Evolutionary conservation across 331 rosid species (phyloP).

Genomic region (Arachis monticola): DNA sequence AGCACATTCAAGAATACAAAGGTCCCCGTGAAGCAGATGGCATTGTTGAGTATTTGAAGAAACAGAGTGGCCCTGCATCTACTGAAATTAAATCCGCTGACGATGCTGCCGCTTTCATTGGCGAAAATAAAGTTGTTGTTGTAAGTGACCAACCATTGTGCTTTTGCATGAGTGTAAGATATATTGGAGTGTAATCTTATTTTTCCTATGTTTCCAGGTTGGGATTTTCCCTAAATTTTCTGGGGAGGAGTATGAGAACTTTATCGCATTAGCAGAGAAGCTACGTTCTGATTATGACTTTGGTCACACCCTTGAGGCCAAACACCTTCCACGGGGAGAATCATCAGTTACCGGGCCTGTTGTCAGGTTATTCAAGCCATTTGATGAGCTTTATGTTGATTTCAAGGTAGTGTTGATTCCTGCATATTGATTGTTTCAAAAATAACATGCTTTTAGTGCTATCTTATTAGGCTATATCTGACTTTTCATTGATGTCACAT

Average conservation of each 20-base stretch:
- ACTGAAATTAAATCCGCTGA: constrained; percentile 61
- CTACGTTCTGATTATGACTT: constrained; percentile 71
- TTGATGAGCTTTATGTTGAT: constrained; percentile 75
- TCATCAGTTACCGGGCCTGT: constrained; percentile 64
- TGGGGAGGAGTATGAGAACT: constrained; percentile 68
- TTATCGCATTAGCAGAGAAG: constrained; percentile 57
- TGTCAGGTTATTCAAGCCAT: constrained; percentile 73
- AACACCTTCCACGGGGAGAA: constrained; percentile 72
- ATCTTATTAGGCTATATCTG: too few relatives aligned
- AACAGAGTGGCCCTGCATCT: constrained; percentile 71
- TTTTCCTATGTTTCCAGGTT: constrained; percentile 48
- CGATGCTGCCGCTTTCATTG: constrained; percentile 52
- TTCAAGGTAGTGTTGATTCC: constrained; percentile 44
- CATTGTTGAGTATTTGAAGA: constrained; percentile 67
- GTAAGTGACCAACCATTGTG: constrained; percentile 41
- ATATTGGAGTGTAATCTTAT: not conserved
- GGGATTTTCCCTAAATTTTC: constrained; percentile 73
- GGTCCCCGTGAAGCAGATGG: constrained; percentile 79
- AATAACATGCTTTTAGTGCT: too few relatives aligned
- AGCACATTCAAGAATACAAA: constrained; percentile 64
- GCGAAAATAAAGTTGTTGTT: constrained; percentile 62
- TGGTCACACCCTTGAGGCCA: constrained; percentile 71
- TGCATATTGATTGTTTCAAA: too few relatives aligned
- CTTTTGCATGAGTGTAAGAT: not conserved
- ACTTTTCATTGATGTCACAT: not conserved